Evolutionary conservation across 1,139 yeast species (phyloP), one percentile per base, ranked within the genome.

Genomic region (Diutina pseudorugosa): DNA sequence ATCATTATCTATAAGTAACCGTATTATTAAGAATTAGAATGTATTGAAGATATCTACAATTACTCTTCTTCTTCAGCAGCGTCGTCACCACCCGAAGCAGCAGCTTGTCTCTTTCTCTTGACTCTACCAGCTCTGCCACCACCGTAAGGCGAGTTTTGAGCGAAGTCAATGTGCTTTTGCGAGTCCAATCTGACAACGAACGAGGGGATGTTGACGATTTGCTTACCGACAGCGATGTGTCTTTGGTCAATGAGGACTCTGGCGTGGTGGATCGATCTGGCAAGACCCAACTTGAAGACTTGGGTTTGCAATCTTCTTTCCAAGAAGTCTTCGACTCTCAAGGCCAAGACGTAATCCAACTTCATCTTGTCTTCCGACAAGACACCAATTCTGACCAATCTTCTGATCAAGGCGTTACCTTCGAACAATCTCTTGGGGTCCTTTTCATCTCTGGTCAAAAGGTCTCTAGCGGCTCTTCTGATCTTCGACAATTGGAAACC

Each of bases 111-210:
- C 81, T 82, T 91, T 88, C 98, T 90, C 85, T 94, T 94, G 70
- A 89, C 96, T 84, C 98, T 94, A 76, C 99, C 99, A 67, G 98
- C 94, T 82, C 98, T 93, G 68, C 97, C 98, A 81, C 98, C 98
- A 75, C 98, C 98, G 89, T 88, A 93, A 77, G 99, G 98, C 64
- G 98, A 93, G 76, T 88, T 89, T 74, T 91, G 85, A 69, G 98
- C 95, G 68, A 93, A 93, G 84, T 93, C 98, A 79, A 93, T 90
- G 90, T 94, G 98, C 88, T 93, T 93, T 81, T 93, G 98, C 65
- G 98, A 91, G 80, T 93, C 99, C 76, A 93, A 86, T 83, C 99
- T 94, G 63, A 93, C 99, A 83, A 91, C 87, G 93, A 93, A 93
- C 63, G 98, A 91, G 77, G 99, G 98, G 65, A 93, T 87, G 81